Percentiles rank a stretch among this genome's conserved stretches.
phyloP scores from a whole-genome alignment of 2,329 filamentous ascomycete species.

The Thelonectria discophora region DNA sequence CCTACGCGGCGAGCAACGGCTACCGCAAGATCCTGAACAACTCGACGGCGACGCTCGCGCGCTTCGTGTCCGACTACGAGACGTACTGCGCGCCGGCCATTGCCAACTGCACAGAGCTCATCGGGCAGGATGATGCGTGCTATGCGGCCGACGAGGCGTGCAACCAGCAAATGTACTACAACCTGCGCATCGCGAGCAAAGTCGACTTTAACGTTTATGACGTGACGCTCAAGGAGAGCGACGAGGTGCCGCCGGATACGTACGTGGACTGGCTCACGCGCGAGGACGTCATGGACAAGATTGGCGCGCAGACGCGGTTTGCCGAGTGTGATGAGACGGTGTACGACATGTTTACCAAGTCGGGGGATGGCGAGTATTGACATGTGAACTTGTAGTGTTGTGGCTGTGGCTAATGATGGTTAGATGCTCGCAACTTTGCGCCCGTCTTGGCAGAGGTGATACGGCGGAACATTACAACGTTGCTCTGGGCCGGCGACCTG shows the following conservation, averaged over 20 bases:
- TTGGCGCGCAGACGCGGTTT: conserved; percentile 39
- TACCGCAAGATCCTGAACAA: conserved; percentile 44
- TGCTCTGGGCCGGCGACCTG: conserved; percentile 66
- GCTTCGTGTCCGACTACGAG: conserved; percentile 44
- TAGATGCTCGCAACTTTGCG: conserved; percentile 56
- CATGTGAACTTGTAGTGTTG: not conserved
- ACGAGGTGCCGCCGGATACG: conserved; percentile 37
- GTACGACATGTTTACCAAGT: conserved; percentile 35
- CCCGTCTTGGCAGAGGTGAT: conserved; percentile 55
- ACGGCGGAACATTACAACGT: conserved; percentile 56
- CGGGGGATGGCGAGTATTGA: conserved; percentile 36
- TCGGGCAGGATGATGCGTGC: conserved; percentile 42
- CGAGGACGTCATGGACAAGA: conserved; percentile 37
- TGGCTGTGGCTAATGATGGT: not conserved
- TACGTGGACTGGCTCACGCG: conserved; percentile 38
- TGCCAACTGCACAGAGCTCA: conserved; percentile 35
- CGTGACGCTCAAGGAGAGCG: conserved; percentile 47
- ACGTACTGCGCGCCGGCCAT: conserved; percentile 36
- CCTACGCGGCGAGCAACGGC: conserved; percentile 46
- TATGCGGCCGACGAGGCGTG: conserved; percentile 40
- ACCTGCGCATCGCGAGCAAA: conserved; percentile 37
- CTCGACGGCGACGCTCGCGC: conserved; percentile 22
- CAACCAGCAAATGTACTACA: conserved; percentile 40
- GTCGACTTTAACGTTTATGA: conserved; percentile 58
- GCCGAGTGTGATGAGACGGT: conserved; percentile 38